These are phyloP conservation scores for Pterocarpus macrocarpus DNA, from an alignment of 306 rosid species.

Conservation along the genomic window DNA sequence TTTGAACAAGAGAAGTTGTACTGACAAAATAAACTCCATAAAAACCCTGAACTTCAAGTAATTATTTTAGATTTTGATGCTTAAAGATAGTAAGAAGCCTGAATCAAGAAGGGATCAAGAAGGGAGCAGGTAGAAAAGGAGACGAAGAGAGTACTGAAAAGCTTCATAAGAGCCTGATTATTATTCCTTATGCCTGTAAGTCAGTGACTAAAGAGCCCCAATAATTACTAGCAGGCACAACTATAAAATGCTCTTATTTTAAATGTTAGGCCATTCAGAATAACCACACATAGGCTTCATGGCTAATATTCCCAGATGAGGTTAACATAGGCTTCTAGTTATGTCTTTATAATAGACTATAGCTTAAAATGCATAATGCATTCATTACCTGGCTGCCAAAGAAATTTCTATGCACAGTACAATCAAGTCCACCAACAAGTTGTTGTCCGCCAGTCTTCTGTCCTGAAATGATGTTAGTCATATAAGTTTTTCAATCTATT, in stretches of 20 bases:
- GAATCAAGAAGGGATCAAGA: not conserved
- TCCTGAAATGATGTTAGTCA: conserved; percentile 64
- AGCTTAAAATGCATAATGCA: not conserved
- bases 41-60: not conserved
- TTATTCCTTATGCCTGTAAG: not conserved
- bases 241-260: not conserved
- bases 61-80: conserved; percentile 29
- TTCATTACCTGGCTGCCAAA: conserved; percentile 91
- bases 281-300: not conserved
- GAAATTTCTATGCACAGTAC: conserved; percentile 94
- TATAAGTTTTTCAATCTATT: conserved; percentile 31
- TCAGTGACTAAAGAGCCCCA: not conserved
- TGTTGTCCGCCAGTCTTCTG: conserved; percentile 93
- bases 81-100: conserved; percentile 19
- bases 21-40: not conserved
- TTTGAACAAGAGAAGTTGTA: conserved; percentile 20
- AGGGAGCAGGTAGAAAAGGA: not conserved
- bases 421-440: conserved; percentile 93
- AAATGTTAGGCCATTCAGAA: conserved; percentile 8
- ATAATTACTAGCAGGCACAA: not conserved
- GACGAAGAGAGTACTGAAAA: conserved; percentile 12
- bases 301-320: not conserved
- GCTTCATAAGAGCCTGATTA: not conserved
- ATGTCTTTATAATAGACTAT: conserved; percentile 4
- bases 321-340: not conserved